Evolutionary conservation across 2,329 filamentous ascomycete genomes (phyloP).

Genomic region (Aspergillus calidoustus): DNA sequence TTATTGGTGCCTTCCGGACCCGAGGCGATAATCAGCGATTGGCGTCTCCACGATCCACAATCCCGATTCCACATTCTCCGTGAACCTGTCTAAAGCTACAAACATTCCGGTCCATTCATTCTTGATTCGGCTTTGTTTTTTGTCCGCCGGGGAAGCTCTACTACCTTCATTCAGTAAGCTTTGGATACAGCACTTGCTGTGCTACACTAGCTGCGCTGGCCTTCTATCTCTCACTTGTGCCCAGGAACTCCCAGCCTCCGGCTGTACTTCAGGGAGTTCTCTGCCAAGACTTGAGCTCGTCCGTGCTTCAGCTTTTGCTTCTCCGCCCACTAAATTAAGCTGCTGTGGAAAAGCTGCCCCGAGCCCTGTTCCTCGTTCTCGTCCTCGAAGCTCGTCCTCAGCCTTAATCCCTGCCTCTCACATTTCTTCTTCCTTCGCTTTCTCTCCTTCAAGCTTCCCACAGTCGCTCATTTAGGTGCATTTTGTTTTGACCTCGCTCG

Average conservation of each 20-base stretch:
- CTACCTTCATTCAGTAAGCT: not conserved
- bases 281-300: slow-evolving; percentile 1
- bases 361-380: slow-evolving; percentile 12
- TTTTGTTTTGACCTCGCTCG: slow-evolving; percentile 1
- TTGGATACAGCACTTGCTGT: not conserved
- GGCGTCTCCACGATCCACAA: slow-evolving; percentile 8
- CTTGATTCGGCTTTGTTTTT: not conserved
- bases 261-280: not conserved
- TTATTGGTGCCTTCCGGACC: not conserved
- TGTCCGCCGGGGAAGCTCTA: not conserved
- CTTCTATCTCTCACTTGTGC: not conserved
- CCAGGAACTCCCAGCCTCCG: not conserved
- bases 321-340: slow-evolving; percentile 16
- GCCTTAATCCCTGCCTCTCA: slow-evolving; percentile 2
- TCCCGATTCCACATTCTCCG: slow-evolving; percentile 3
- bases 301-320: slow-evolving; percentile 2
- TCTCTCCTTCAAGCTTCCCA: not conserved
- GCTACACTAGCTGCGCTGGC: not conserved
- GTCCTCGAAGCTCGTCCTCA: slow-evolving; percentile 12
- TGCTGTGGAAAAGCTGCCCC: slow-evolving; percentile 10
- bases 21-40: not conserved
- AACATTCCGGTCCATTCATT: slow-evolving; percentile 3
- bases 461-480: slow-evolving; percentile 21
- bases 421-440: slow-evolving; percentile 9
- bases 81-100: not conserved